Evolutionary conservation across 768 basidiomycete species (phyloP), one percentile per base, ranked within the genome.

Genomic region (Macrocybe gigantea): DNA sequence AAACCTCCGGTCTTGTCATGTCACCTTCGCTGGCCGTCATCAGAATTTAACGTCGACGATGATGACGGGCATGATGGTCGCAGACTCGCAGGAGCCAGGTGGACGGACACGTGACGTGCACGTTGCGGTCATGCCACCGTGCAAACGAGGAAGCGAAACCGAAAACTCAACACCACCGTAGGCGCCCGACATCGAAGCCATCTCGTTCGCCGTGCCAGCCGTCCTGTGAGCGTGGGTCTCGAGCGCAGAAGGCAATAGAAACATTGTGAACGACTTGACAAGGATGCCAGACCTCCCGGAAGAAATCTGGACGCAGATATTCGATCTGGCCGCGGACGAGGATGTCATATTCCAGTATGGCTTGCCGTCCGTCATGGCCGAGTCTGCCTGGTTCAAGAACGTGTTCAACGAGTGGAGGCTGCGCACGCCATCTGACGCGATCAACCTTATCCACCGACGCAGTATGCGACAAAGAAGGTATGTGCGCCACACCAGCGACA

Each of bases 401-500:
- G 56, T 72, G 3, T 63, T 64, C 30, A 64, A 66, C 4, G 64
- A 72, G 30, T 88, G 86, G 86, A 51, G 65, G 1, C 64, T 90
- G 33, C 68, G 83, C 13, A 71, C 78, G 0, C 82, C 86, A 4
- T 72, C 77, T 33, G 80, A 86, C 36, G 74, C 77, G 1, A 58
- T 82, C 51, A 78, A 77, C 45, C 62, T 74, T 14, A 66, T 80
- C 22, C 85, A 88, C 57, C 67, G 74, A 41, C 67, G 75, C 43
- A 82, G 78, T 85, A 85, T 53, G 64, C 70, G 2, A 85, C 78
- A 3, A 84, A 86, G 60, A 85, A 83, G 72, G 87, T 85, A 51
- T 10, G 70, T 52, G n/a, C 47, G 33, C 44, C 34, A 5, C 8
- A 10, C 14, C 13, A 8, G 34, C 14, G 8, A 30, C 32, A 29